Conservation (phyloP, 768 basidiomycete genomes). For the Suillus tomentosus region DNA sequence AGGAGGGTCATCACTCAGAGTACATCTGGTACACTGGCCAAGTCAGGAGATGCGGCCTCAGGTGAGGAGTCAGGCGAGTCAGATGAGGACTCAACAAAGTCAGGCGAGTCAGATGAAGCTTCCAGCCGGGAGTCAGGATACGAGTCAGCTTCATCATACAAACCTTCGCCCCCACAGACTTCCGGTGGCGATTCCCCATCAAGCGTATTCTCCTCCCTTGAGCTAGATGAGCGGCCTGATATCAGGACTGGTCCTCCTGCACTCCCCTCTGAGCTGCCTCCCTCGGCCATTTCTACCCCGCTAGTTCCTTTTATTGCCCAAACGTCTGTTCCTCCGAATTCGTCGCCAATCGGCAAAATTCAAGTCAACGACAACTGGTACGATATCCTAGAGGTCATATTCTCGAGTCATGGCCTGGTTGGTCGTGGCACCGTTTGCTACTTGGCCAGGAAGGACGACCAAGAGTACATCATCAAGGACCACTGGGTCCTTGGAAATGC, state of each 20-base stretch:
- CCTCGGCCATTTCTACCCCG: no score
- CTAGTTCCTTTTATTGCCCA: neutral
- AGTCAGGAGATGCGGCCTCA: neutral
- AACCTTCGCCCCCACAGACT: neutral
- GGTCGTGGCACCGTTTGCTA: neutral
- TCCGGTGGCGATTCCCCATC: neutral
- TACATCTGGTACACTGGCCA: neutral
- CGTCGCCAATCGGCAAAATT: neutral
- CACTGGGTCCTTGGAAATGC: conserved; percentile 6
- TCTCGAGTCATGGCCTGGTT: neutral
- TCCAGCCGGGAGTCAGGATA: neutral
- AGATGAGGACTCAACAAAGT: no score
- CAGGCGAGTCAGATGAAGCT: no score
- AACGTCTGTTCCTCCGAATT: neutral
- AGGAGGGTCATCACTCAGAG: neutral
- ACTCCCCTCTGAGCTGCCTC: neutral
- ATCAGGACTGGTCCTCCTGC: neutral
- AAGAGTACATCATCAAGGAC: conserved; percentile 11
- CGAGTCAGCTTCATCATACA: neutral
- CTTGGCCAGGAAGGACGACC: no score
- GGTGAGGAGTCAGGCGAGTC: no score
- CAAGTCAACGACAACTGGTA: neutral
- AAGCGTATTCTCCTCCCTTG: neutral
- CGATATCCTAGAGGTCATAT: neutral
- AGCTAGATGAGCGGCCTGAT: neutral